Base-by-base conservation (phyloP, 2,329 filamentous ascomycete species). In the Incumbomyces delicatus region DNA sequence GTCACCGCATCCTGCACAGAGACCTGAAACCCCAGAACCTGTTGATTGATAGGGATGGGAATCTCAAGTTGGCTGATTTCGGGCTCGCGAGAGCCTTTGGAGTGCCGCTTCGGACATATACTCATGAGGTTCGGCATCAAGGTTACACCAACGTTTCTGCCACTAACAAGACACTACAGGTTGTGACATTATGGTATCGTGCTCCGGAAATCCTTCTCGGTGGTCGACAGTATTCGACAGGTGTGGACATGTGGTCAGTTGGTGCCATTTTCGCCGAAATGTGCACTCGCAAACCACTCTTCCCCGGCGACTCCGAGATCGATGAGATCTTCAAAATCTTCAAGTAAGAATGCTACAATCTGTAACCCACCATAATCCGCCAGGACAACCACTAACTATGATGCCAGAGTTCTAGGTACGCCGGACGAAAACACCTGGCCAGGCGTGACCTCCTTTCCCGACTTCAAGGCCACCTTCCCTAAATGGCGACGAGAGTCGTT, bases 271-370 rank as follows among this genome's bases (percentile, higher is more conserved):
- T 95, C 65, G 88, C 89, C 8, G 88, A 95, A 67, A 95, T 95
- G 89, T 94, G 87, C 68, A 95, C 88, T 1, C 80, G 87, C 60
- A 94, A 94, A 69, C 87, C 88, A 4, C 74, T 95, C 36, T 95
- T 95, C 72, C 87, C 88, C 11, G 88, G 88, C 49, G 88, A 95
- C 63, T 92, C 86, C 4, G 87, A 94, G 63, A 94, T 94, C 66
- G 87, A 94, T 61, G 87, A 94, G 67, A 94, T 94, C 61, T 94
- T 94, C 75, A 92, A 90, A 71, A 94, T 83, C 63, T 95, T 95
- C 81, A 79, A 82, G 86, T 87, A 71, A 59, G 74, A 57, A 29
- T 33, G 27, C 29, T 13, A 3, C 5, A 39, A 11, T 33, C 6
- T 46, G n/a, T 43, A 6, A 43, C 18, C 18, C 38, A 29, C 6